A percentile compares a stretch with the other conserved stretches of the same genome.
phyloP scores from a whole-genome alignment of 192 early-diverging fungal genomes.

The Pecoramyces ruminantium region DNA sequence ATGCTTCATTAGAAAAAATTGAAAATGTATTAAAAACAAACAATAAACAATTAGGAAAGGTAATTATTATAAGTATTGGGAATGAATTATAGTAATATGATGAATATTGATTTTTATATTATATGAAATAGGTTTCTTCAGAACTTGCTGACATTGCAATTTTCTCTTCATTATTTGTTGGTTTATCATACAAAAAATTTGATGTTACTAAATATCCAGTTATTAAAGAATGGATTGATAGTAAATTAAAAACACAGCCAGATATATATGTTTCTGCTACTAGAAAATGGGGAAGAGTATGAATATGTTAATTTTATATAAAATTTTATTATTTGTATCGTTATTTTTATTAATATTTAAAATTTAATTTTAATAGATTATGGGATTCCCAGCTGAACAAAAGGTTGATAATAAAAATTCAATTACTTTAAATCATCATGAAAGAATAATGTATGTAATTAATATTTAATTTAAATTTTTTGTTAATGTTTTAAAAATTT shows the following conservation, averaged over 20 bases:
- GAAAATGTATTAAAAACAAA: background rate
- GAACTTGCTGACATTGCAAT: background rate
- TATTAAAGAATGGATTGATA: background rate
- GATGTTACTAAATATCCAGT: background rate
- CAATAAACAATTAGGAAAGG: background rate
- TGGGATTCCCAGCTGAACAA: background rate
- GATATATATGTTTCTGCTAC: background rate
- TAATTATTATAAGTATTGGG: no score
- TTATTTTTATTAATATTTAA: no score
- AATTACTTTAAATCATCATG: background rate
- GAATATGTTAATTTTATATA: background rate
- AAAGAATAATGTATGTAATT: background rate
- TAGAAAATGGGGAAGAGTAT: background rate
- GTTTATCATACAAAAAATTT: background rate
- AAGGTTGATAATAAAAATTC: background rate
- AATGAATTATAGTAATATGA: no score
- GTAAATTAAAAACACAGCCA: background rate
- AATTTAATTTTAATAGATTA: no score
- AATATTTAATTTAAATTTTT: no score
- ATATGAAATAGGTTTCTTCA: background rate
- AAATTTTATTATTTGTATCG: no score
- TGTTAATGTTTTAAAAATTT: no score
- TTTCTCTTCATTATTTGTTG: background rate
- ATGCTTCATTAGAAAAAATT: background rate
- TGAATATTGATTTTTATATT: background rate